Conservation (phyloP, 1,284 basidiomycete genomes). For the Porodaedalea pini region DNA sequence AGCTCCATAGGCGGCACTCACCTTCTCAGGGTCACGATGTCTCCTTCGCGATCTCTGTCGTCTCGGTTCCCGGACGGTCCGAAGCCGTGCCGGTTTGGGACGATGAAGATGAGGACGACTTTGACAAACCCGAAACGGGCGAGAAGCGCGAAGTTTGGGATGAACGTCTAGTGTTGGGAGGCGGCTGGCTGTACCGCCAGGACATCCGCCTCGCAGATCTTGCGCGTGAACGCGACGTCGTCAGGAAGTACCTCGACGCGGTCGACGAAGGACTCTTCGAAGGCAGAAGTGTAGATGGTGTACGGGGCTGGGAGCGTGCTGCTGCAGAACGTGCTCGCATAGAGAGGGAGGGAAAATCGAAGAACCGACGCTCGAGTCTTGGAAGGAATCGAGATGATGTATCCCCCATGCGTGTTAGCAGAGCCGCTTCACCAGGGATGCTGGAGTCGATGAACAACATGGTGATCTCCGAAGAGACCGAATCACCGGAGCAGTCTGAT, state of each 20-base stretch:
- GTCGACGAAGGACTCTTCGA: constrained; percentile 73
- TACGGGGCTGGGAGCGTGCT: constrained; percentile 49
- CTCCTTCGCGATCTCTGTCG: constrained; percentile 60
- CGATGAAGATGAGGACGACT: constrained; percentile 52
- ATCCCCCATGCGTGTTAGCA: constrained; percentile 53
- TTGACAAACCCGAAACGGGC: constrained; percentile 42
- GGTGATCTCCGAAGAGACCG: constrained; percentile 47
- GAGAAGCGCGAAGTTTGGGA: constrained; percentile 69
- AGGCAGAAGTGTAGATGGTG: constrained; percentile 42
- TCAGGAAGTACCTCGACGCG: constrained; percentile 61
- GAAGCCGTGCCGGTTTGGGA: constrained; percentile 77
- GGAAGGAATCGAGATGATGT: constrained; percentile 39
- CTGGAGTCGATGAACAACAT: constrained; percentile 11
- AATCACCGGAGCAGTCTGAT: constrained; percentile 37
- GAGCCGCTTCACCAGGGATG: constrained; percentile 18
- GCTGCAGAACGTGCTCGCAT: constrained; percentile 34
- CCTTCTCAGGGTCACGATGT: constrained; percentile 39
- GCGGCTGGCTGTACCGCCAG: constrained; percentile 75
- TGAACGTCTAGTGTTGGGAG: constrained; percentile 68
- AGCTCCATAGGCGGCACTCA: not conserved
- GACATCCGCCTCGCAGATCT: constrained; percentile 57
- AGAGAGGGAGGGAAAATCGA: constrained; percentile 32
- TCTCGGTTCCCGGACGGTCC: constrained; percentile 60
- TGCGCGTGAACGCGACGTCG: constrained; percentile 50
- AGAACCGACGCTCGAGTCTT: constrained; percentile 50